Percentiles rank a stretch among this genome's conserved stretches.
Evolutionary conservation across 192 early-diverging fungal genomes (phyloP).

Genomic region (Podila epigama): DNA sequence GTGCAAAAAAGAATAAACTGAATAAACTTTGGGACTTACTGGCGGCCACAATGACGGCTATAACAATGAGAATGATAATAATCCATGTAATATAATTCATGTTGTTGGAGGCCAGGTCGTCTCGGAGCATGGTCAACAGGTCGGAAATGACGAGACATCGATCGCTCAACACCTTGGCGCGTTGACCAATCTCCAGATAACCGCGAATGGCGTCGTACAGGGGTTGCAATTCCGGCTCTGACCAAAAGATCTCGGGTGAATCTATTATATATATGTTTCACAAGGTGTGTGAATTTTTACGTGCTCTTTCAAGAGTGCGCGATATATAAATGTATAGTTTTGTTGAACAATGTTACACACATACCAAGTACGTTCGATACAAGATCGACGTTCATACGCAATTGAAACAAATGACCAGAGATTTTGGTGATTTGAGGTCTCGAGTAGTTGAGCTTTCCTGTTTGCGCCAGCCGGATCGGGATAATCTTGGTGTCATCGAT

Average conservation of each 20-base stretch:
- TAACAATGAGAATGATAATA: constrained; percentile 68
- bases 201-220: constrained; percentile 81
- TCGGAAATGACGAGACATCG: constrained; percentile 65
- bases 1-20: background rate
- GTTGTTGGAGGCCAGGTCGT: constrained; percentile 62
- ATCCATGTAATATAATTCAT: constrained; percentile 68
- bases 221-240: constrained; percentile 77
- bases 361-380: constrained; percentile 83
- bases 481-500: constrained; percentile 68
- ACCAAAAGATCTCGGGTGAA: constrained; percentile 85
- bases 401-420: constrained; percentile 69
- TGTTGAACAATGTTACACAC: background rate
- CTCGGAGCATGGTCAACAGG: constrained; percentile 66
- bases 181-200: constrained; percentile 75
- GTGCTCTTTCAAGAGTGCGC: too few relatives aligned
- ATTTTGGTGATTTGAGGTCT: constrained; percentile 62
- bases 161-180: constrained; percentile 66
- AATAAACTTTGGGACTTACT: constrained; percentile 2
- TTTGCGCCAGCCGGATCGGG: constrained; percentile 64
- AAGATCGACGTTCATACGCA: constrained; percentile 85
- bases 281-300: too few relatives aligned
- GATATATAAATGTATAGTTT: too few relatives aligned
- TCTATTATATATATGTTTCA: constrained; percentile 58
- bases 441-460: constrained; percentile 59
- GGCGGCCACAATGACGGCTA: constrained; percentile 49